Base-by-base conservation (phyloP, 495 filamentous ascomycete species). In the Penicillium herquei region DNA sequence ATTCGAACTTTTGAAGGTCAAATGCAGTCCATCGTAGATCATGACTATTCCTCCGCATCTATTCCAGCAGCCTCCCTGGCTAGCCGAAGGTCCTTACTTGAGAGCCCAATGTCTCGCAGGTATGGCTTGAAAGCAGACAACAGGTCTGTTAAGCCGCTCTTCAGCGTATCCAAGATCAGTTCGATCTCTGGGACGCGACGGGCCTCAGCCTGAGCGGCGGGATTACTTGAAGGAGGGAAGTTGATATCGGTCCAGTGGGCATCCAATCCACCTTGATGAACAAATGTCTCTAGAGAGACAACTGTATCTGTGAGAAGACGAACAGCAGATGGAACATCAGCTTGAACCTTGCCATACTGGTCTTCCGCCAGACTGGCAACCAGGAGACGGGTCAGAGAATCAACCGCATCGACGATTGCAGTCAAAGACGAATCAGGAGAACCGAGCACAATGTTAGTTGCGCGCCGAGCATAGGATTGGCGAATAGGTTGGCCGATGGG, bases 221-320 rank as follows among this genome's bases (percentile, higher is more conserved):
- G 72, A 14, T 79, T 60, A 26, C 56, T 73, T 4, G 79, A 67
- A 0, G 76, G 64, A 5, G 73, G 67, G 52, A 77, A 76, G 30
- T 81, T 74, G 2, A 90, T 73, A 70, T 98, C 92, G 2, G 91
- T 93, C 92, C 92, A 96, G 72, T 94, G 88, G 5, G 80, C 71
- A 26, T 78, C 74, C 12, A 94, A 69, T 3, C 71, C 74, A 11
- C 62, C 74, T 32, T 66, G 54, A 34, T 74, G 65, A 17, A 81
- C 71, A 63, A 96, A 94, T 10, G 59, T 66, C 57, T 96, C 86
- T n/a, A 96, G 67, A 45, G 82, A 82, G 21, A 75, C 79, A 55
- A 88, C 82, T 0, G 88, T 84, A 3, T 72, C 62, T 1, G 87
- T 89, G 60, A 92, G 86, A 3, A 83, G 83, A 48, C 84, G 79